Conservation (phyloP, 1,284 basidiomycete genomes). For the Tremellales sp. region DNA sequence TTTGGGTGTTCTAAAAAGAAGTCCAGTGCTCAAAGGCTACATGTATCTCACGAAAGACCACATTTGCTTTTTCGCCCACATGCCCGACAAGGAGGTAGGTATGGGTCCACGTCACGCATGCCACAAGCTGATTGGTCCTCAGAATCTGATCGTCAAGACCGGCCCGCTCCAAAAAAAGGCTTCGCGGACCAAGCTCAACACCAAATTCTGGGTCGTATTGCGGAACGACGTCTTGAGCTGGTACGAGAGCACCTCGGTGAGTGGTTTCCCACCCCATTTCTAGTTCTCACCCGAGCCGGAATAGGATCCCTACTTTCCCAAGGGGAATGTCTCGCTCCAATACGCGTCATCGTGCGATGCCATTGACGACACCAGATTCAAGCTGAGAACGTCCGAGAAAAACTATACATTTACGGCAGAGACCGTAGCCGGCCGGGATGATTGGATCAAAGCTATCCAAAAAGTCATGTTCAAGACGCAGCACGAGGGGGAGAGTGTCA, state of each 20-base stretch:
- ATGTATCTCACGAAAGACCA: slow-evolving; percentile 91
- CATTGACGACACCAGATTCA: slow-evolving; percentile 66
- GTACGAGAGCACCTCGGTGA: slow-evolving; percentile 86
- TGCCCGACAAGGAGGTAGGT: slow-evolving; percentile 76
- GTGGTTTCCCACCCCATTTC: slow-evolving; percentile 25
- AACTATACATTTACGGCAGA: slow-evolving; percentile 69
- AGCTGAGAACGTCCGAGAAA: slow-evolving; percentile 74
- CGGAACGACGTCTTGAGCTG: slow-evolving; percentile 91
- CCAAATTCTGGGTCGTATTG: slow-evolving; percentile 88
- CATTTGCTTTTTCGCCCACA: slow-evolving; percentile 94
- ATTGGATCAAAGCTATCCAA: slow-evolving; percentile 89
- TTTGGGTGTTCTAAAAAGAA: slow-evolving; percentile 1
- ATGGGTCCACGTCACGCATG: not conserved
- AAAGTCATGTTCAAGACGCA: slow-evolving; percentile 89
- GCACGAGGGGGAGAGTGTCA: slow-evolving; percentile 91
- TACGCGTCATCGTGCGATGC: slow-evolving; percentile 86
- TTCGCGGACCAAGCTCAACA: slow-evolving; percentile 78
- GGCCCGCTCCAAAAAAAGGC: slow-evolving; percentile 79
- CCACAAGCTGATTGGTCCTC: slow-evolving; percentile 13
- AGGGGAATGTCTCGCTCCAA: slow-evolving; percentile 87
- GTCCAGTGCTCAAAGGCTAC: slow-evolving; percentile 84
- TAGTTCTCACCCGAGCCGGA: not conserved
- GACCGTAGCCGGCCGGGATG: slow-evolving; percentile 72
- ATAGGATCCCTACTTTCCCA: slow-evolving; percentile 92
- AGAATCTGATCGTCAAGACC: slow-evolving; percentile 84